Evolutionary conservation across 2,329 filamentous ascomycete genomes (phyloP), one percentile per base, ranked within the genome.

Genomic region (Pseudopithomyces maydicus): DNA sequence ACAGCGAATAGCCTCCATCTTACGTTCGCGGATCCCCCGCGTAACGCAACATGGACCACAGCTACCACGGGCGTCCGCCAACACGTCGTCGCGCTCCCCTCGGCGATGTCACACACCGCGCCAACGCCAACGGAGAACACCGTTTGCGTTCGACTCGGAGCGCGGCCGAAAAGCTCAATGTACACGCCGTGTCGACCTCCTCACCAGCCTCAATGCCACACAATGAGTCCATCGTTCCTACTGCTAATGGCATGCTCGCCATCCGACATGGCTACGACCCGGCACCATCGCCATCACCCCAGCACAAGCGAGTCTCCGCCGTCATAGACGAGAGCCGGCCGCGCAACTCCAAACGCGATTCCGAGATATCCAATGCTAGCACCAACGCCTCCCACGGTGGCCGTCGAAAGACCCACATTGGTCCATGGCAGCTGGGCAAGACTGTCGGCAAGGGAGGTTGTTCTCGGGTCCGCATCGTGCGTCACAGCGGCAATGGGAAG

Each of bases 361-460:
- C 84, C 0, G 78, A 81, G 5, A 78, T 85, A 36, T 87, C 85
- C 1, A 84, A 82, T 2, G 76, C 80, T 0, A 87, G 85, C 6
- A 84, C 83, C 2, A 78, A 81, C 47, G 83, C 81, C 3, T 83
- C 80, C 3, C 72, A 70, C 52, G 73, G 69, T 52, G 79, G 82
- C 5, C 82, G 83, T 60, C 78, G 83, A 44, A 87, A 87, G 77
- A 91, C 89, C 11, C 89, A 92, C 67, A 91, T 99, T 67, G 95
- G 95, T 0, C 94, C 94, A 63, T 99, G 95, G 95, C 88, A 94
- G 64, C 80, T 99, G 3, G 95, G 95, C 6, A 92, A 86, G 73
- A 96, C 91, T 0, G 82, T 99, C 26, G 95, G 95, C 0, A 90
- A 91, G 66, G 95, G 95, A 2, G 92, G 93, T 1, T 96, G 92